These are phyloP conservation scores for Fusarium sp. DNA, from an alignment of 2,329 filamentous ascomycete genomes.

Conservation along the genomic window DNA sequence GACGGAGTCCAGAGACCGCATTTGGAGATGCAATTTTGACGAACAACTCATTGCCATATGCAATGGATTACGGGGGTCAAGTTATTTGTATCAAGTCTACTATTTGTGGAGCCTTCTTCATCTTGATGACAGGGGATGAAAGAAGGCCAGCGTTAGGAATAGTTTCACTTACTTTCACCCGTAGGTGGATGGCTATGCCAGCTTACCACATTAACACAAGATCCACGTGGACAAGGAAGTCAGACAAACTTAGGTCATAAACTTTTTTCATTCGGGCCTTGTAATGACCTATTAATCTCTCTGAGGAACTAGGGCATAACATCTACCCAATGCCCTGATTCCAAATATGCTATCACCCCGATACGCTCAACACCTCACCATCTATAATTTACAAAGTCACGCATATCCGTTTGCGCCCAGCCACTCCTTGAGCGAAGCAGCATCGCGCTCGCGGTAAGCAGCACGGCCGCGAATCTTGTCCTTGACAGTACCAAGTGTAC, in stretches of 20 bases:
- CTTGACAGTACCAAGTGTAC: constrained; percentile 85
- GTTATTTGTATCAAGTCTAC: not conserved
- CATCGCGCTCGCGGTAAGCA: constrained; percentile 83
- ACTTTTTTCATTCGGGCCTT: not conserved
- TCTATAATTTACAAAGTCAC: constrained; percentile 49
- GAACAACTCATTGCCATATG: no score
- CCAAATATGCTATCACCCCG: not conserved
- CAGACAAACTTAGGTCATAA: not conserved
- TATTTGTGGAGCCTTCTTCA: not conserved
- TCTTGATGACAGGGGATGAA: not conserved
- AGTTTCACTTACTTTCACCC: not conserved
- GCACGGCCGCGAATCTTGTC: constrained; percentile 89
- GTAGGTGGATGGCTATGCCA: not conserved
- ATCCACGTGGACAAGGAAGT: not conserved
- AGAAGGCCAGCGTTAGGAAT: not conserved
- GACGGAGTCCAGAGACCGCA: not conserved
- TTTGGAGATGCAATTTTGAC: not conserved
- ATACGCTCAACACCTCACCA: constrained; percentile 4
- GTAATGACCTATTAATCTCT: not conserved
- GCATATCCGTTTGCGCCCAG: constrained; percentile 65
- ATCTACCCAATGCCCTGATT: constrained; percentile 1
- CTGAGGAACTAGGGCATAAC: not conserved
- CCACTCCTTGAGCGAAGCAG: constrained; percentile 81
- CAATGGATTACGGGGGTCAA: no score
- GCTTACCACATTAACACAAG: not conserved